Base-by-base conservation (phyloP, 768 basidiomycete genomes). In the Panaeolus cyanescens region DNA sequence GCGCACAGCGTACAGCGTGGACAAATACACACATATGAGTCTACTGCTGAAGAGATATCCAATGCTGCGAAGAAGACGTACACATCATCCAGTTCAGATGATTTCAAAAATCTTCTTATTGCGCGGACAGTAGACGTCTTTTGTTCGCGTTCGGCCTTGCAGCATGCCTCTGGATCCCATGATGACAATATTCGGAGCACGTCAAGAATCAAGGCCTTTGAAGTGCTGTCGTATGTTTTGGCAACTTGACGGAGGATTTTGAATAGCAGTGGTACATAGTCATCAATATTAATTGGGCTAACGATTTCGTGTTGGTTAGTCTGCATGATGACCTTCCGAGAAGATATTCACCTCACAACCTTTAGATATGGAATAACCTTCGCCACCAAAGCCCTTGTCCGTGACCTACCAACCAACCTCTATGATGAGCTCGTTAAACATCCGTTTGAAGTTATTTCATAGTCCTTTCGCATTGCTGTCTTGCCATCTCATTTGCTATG, bases 381-480 rank as follows among this genome's bases (percentile, higher is more conserved):
- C n/a, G n/a, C n/a, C n/a, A n/a, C n/a, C n/a, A n/a, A n/a, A n/a
- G n/a, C 94, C 0, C 87, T 98, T 37, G 94, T 99, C 25, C 88
- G 95, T 59, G 95, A 98, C 67, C 82, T 99, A 10, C 95, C 94
- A 1, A 67, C 89, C 36, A 92, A 91, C 22, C 78, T 96, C 5
- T 97, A 96, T 67, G 91, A 93, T 53, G 92, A 93, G 72, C 85
- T 96, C 25, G 93, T 93, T 59, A 85, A 86, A 64, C 95, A 97
- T 75, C 93, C 95, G 6, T 96, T 87, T 66, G 88, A 91, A 69
- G 72, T 82, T 30, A 68, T 65, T 55, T 61, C 70, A 62, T 56
- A 63, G 63, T 58, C 62, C 69, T 50, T 61, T 56, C 61, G 66
- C n/a, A 33, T 68, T 50, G 13, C 64, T 15, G 59, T 34, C 45